phyloP scores from a whole-genome alignment of 768 basidiomycete species.

The Boletellus ananas region DNA sequence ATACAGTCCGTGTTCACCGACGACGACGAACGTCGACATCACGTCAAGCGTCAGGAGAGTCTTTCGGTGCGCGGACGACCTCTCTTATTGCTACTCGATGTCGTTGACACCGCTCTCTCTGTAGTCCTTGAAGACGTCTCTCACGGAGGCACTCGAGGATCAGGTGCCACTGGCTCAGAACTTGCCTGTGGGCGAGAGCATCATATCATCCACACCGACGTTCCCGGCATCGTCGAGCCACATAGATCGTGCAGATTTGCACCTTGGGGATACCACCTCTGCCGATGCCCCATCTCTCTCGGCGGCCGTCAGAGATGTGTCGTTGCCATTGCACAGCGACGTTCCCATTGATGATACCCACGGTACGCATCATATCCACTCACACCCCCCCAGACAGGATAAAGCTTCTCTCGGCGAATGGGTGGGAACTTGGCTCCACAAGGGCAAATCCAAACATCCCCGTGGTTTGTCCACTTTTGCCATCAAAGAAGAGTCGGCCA shows the following conservation, averaged over 20 bases:
- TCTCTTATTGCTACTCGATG: not conserved
- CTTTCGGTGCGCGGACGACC: constrained; percentile 42
- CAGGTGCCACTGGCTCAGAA: constrained; percentile 38
- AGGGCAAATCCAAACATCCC: constrained; percentile 39
- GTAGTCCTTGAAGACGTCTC: constrained; percentile 45
- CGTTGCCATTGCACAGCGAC: constrained; percentile 3
- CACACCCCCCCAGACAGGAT: constrained; percentile 28
- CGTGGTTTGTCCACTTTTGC: constrained; percentile 16
- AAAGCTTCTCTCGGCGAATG: constrained; percentile 55
- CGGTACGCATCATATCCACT: constrained; percentile 4
- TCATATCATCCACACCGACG: constrained; percentile 12
- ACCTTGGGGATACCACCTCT: not conserved
- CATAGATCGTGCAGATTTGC: not conserved
- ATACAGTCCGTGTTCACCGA: constrained; percentile 61
- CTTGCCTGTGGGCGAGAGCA: constrained; percentile 20
- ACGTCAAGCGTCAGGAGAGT: constrained; percentile 56
- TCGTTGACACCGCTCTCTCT: not conserved
- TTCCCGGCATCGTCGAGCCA: not conserved
- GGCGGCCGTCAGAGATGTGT: constrained; percentile 1
- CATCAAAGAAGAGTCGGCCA: constrained; percentile 22
- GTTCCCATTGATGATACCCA: constrained; percentile 5
- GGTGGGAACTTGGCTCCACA: constrained; percentile 75
- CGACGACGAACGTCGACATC: constrained; percentile 41
- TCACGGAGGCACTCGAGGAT: constrained; percentile 48
- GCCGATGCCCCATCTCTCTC: not conserved